Base-by-base conservation (phyloP, 257 asterid genomes). In the Rehmannia glutinosa region DNA sequence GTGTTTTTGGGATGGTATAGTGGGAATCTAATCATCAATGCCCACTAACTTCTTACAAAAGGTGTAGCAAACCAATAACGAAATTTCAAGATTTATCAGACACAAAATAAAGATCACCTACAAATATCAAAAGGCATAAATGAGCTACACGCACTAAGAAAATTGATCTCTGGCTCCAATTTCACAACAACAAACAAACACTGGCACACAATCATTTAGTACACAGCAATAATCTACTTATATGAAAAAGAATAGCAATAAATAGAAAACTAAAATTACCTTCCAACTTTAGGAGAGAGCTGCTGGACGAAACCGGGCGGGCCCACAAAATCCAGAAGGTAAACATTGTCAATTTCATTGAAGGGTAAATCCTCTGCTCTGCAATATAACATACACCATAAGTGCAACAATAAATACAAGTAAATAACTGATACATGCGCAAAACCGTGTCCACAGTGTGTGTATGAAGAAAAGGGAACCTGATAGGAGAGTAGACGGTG, bases 321-420 rank as follows among this genome's bases (percentile, higher is more conserved):
- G 3, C 97, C 98, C 82, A 92, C 96, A 73, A 89, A 92, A 77
- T 92, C 98, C 81, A 89, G 73, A n/a, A 92, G 90, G 79, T 87
- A 89, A 64, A 89, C 86, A 24, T 20, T 35, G 69, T 78, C 90
- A 50, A 84, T 84, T 73, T 89, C 88, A 72, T 71, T 30, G 57
- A 85, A 68, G 27, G 96, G 97, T 63, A 92, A 85, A 57, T 92
- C 89, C 59, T 87, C 92, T 58, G 62, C 82, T 70, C 95, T 90
- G 87, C 78, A 83, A 55, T 15, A 45, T 16, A 71, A 32, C 63
- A 64, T 65, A 62, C 42, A 73, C 64, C 66, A 5, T 33, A 12
- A 56, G 59, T 11, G 47, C 67, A 19, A 28, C 9, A 27, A 24
- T 3, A 21, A 27, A 64, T 23, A 43, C 6, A 12, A 63, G 15